A percentile compares a stretch with the other conserved stretches of the same genome.
Conservation (phyloP, 345 rosid genomes). For the Salix suchowensis region DNA sequence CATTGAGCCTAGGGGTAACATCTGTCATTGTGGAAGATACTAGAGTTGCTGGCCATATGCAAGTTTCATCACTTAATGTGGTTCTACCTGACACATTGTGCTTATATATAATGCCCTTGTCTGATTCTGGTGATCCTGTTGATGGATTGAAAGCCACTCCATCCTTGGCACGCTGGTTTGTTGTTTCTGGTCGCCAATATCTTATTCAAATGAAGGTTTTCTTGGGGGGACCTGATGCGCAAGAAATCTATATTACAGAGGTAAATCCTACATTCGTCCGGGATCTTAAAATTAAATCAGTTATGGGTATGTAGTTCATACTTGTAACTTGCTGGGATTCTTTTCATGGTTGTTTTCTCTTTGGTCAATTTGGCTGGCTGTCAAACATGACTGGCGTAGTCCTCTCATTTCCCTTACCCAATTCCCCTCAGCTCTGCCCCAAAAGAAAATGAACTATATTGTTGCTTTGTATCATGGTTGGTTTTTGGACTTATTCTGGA, state of each 20-base stretch:
- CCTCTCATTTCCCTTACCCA: too few species aligned
- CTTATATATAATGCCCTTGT: conserved; percentile 56
- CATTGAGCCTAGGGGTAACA: conserved; percentile 66
- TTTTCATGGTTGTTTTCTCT: neutral
- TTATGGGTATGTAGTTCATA: neutral
- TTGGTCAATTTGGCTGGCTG: neutral
- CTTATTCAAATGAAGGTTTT: conserved; percentile 68
- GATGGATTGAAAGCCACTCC: conserved; percentile 53
- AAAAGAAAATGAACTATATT: too few species aligned
- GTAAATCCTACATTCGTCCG: conserved; percentile 33
- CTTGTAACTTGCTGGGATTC: conserved; percentile 7
- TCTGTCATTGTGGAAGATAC: conserved; percentile 76
- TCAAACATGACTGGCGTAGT: neutral
- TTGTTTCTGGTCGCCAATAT: conserved; percentile 67
- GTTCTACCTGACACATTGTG: conserved; percentile 63
- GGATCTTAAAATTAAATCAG: neutral
- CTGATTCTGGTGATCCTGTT: conserved; percentile 46
- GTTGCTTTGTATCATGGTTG: too few species aligned
- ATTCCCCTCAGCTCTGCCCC: too few species aligned
- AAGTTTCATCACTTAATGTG: conserved; percentile 75
- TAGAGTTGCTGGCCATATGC: conserved; percentile 83
- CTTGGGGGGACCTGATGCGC: conserved; percentile 54
- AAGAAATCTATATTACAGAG: conserved; percentile 83
- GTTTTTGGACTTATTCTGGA: too few species aligned
- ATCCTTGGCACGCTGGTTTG: conserved; percentile 63